Conservation (phyloP, 2,329 filamentous ascomycete species). For the Cladosporium sp. region DNA sequence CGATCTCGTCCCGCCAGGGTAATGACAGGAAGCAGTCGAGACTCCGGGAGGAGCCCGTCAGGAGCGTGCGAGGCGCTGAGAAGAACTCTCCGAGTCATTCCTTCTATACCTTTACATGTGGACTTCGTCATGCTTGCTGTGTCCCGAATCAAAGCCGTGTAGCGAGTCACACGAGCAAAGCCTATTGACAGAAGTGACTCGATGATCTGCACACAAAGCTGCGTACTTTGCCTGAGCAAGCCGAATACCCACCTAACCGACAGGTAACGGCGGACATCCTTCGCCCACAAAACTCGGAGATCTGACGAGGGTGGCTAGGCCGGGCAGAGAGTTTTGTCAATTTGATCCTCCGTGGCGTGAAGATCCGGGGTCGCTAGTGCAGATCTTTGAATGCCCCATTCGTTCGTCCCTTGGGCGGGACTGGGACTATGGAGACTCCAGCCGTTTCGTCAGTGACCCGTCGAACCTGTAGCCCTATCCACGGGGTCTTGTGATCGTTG, state of each 20-base stretch:
- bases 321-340: background rate
- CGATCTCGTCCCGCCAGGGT: background rate
- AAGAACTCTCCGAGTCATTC: background rate
- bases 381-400: background rate
- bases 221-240: background rate
- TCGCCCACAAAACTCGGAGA: background rate
- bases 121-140: background rate
- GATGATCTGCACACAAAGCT: background rate
- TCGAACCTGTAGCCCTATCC: background rate
- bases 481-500: background rate
- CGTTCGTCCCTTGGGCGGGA: background rate
- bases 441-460: background rate
- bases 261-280: background rate
- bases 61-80: background rate
- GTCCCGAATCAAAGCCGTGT: background rate
- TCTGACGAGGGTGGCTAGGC: background rate
- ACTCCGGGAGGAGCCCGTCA: background rate
- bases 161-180: background rate
- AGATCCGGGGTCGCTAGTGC: background rate
- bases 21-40: background rate
- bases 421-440: too few relatives aligned
- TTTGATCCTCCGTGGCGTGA: background rate
- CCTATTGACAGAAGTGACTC: background rate
- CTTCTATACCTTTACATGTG: background rate
- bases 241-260: background rate